Percentiles rank a stretch among this genome's conserved stretches.
phyloP scores from a whole-genome alignment of 2,329 filamentous ascomycete species.

The Aspergillus brunneoviolaceus region DNA sequence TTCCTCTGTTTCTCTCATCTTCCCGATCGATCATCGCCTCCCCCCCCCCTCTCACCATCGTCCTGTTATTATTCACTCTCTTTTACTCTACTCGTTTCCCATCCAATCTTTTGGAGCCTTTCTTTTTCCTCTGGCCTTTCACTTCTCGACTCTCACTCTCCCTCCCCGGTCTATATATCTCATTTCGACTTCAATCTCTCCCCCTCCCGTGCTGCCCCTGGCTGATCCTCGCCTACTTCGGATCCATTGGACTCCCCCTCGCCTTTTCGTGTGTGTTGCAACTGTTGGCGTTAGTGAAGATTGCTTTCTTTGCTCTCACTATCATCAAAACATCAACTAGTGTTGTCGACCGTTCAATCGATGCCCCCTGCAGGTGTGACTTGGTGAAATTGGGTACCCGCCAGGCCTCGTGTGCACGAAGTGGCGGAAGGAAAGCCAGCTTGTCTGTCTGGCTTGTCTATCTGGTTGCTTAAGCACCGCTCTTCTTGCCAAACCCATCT shows the following conservation, averaged over 20 bases:
- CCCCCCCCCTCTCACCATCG: conserved; percentile 1
- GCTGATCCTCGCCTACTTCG: neutral
- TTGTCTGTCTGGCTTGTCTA: conserved; percentile 4
- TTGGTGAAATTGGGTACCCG: conserved; percentile 20
- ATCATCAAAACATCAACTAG: neutral
- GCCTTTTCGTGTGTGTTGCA: neutral
- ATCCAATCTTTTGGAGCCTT: neutral
- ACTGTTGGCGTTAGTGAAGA: neutral
- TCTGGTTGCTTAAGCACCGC: conserved; percentile 3
- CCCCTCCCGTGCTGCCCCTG: neutral
- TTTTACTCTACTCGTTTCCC: neutral
- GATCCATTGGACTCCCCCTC: neutral
- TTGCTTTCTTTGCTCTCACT: conserved; percentile 6
- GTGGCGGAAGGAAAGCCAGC: conserved; percentile 4
- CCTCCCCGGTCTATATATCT: neutral
- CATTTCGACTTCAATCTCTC: neutral
- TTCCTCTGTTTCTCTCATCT: conserved; percentile 8
- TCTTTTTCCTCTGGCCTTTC: neutral
- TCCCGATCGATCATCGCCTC: conserved; percentile 8
- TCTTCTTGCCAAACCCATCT: neutral
- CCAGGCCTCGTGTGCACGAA: conserved; percentile 11
- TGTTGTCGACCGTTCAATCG: conserved; percentile 1
- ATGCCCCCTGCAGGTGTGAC: conserved; percentile 18
- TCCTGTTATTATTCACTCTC: conserved; percentile 5
- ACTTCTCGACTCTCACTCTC: neutral